Percentiles rank a stretch among this genome's conserved stretches.
phyloP scores from a whole-genome alignment of 2,329 filamentous ascomycete genomes.

The Onygenales sp. region DNA sequence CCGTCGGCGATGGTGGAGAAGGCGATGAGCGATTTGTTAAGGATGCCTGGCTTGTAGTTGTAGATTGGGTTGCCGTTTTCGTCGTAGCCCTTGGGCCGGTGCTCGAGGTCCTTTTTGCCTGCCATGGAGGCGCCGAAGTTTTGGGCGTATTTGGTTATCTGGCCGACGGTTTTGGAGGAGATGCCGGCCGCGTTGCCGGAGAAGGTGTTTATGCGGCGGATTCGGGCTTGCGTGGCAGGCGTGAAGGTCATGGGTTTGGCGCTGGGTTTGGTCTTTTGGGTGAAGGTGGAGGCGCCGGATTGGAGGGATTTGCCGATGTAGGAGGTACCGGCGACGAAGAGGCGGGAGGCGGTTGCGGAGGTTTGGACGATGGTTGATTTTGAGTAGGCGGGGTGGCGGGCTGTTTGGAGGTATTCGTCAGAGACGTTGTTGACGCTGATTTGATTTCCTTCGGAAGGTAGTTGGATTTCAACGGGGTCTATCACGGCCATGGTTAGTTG shows the following conservation, averaged over 20 bases:
- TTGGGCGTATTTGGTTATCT: conserved; percentile 75
- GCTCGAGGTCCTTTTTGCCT: conserved; percentile 45
- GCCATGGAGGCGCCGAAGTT: conserved; percentile 73
- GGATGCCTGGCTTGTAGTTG: conserved; percentile 74
- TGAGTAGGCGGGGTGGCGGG: conserved; percentile 83
- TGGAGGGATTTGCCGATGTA: conserved; percentile 70
- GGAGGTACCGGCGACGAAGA: conserved; percentile 81
- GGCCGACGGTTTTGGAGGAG: conserved; percentile 77
- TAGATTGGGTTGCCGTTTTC: conserved; percentile 56
- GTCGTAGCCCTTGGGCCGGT: conserved; percentile 53
- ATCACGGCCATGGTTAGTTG: conserved; percentile 11
- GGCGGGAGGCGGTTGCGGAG: conserved; percentile 75
- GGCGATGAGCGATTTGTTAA: conserved; percentile 95
- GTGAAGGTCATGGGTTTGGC: conserved; percentile 79
- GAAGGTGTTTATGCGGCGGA: conserved; percentile 83
- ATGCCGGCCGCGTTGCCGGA: conserved; percentile 69
- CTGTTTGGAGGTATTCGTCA: conserved; percentile 59
- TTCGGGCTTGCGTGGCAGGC: conserved; percentile 70
- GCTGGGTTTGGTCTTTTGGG: conserved; percentile 66
- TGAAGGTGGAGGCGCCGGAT: conserved; percentile 69
- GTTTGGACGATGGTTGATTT: conserved; percentile 78
- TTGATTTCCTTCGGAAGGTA: conserved; percentile 37
- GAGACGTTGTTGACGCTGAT: conserved; percentile 40
- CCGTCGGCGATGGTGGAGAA: conserved; percentile 93
- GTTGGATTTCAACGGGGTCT: conserved; percentile 41